Percentiles rank a stretch among this genome's conserved stretches.
Evolutionary conservation across 1,139 yeast genomes (phyloP).

Genomic region (Geotrichum citri-aurantii): DNA sequence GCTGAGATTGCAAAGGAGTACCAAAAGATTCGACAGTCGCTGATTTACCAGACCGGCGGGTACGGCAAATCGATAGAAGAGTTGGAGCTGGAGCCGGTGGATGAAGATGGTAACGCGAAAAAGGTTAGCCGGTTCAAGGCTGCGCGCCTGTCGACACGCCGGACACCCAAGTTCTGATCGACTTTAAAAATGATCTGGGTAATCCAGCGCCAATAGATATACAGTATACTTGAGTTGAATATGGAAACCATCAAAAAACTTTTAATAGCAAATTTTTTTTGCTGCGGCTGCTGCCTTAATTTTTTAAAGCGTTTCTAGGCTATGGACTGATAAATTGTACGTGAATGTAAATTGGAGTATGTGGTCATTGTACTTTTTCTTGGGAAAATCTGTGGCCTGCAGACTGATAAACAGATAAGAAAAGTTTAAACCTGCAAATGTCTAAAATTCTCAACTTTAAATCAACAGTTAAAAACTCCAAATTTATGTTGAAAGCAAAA

Average conservation of each 20-base stretch:
- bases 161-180: neutral
- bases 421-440: neutral
- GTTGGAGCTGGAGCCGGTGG: conserved; percentile 64
- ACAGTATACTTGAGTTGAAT: neutral
- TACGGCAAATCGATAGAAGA: conserved; percentile 45
- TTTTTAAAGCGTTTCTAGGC: too few relatives aligned
- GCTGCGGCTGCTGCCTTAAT: too few relatives aligned
- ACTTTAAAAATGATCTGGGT: neutral
- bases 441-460: neutral
- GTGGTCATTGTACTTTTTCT: neutral
- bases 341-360: too few relatives aligned
- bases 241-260: neutral
- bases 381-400: neutral
- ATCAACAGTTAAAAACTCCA: neutral
- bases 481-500: neutral
- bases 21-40: conserved; percentile 49
- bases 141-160: conserved; percentile 35
- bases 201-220: neutral
- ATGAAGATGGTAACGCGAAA: conserved; percentile 55
- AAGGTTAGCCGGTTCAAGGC: conserved; percentile 65
- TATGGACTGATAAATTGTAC: too few relatives aligned
- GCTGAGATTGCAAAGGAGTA: conserved; percentile 49
- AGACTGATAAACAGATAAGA: neutral
- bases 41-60: conserved; percentile 48
- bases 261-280: neutral